Evolutionary conservation across 2,329 filamentous ascomycete genomes (phyloP), one percentile per base, ranked within the genome.

Genomic region (Ustilaginoidea virens): DNA sequence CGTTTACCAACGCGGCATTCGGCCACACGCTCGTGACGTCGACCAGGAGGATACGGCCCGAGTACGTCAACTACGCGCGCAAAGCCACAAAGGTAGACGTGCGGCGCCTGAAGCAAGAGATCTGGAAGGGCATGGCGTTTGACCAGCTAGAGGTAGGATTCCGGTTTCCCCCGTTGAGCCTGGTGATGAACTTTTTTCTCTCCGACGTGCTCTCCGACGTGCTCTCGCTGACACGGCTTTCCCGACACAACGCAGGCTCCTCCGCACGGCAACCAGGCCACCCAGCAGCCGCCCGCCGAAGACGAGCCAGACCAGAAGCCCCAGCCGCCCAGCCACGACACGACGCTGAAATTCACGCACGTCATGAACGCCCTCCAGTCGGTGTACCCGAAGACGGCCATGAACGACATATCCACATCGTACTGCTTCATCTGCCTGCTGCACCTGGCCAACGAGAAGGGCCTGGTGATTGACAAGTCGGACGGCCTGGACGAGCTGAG

Each of bases 321-420:
- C 44, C 43, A 26, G 45, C 44, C 30, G 19, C 42, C 40, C 23
- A 35, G 53, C 27, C 55, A 63, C 20, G 64, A 69, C 51, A 63
- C 54, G 7, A 57, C 55, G 4, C 66, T 94, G 39, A 85, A 79
- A 43, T 98, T 98, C 55, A 96, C 86, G 0, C 63, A 78, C 13
- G 75, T 98, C 34, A 92, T 98, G 74, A 92, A 92, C 48, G 76
- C 76, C 36, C 60, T 98, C 26, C 80, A 92, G 48, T 56, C 65
- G 4, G 83, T 93, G 6, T 98, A 98, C 46, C 77, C 85, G 8
- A 80, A 81, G 51, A 67, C 80, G 40, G 72, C 74, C 35, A 81
- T 98, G 73, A 74, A 79, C 35, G 90, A 98, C 53, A 96, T 98
- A 45, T 93, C 85, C 20, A 98, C 90, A 0, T 92, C 70, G 37